Evolutionary conservation across 495 filamentous ascomycete genomes (phyloP).

Genomic region (Sabuloglossum arenarium): DNA sequence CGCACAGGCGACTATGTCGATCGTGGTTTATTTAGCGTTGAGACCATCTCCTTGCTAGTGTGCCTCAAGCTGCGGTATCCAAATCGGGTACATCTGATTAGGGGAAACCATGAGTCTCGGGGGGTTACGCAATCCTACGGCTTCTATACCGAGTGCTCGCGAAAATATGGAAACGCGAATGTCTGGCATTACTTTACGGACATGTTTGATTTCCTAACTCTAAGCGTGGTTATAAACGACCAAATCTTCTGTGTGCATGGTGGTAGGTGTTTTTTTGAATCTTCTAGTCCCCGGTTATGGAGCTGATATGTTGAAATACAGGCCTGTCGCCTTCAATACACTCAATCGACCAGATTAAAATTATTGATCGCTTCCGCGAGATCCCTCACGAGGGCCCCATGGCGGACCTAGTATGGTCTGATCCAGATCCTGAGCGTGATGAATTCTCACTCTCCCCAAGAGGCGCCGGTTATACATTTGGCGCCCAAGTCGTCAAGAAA

Average conservation of each 20-base stretch:
- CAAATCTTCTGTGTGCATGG: constrained; percentile 98
- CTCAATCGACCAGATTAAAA: constrained; percentile 97
- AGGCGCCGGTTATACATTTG: constrained; percentile 92
- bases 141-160: constrained; percentile 93
- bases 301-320: constrained; percentile 7
- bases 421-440: constrained; percentile 85
- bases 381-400: constrained; percentile 97
- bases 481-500: constrained; percentile 90
- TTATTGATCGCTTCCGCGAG: constrained; percentile 94
- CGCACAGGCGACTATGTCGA: constrained; percentile 82
- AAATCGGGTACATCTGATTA: constrained; percentile 75
- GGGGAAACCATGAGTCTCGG: constrained; percentile 91
- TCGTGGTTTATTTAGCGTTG: constrained; percentile 87
- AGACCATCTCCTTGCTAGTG: constrained; percentile 88
- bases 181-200: constrained; percentile 99
- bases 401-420: constrained; percentile 98
- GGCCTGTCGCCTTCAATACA: constrained; percentile 89
- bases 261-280: constrained; percentile 21
- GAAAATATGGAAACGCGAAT: constrained; percentile 94
- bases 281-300: neutral
- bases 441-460: constrained; percentile 89
- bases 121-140: constrained; percentile 97
- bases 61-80: constrained; percentile 91
- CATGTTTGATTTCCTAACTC: constrained; percentile 96
- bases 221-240: constrained; percentile 94